Evolutionary conservation across 495 filamentous ascomycete species (phyloP).

Genomic region (Pseudomonodictys pantanalensis): DNA sequence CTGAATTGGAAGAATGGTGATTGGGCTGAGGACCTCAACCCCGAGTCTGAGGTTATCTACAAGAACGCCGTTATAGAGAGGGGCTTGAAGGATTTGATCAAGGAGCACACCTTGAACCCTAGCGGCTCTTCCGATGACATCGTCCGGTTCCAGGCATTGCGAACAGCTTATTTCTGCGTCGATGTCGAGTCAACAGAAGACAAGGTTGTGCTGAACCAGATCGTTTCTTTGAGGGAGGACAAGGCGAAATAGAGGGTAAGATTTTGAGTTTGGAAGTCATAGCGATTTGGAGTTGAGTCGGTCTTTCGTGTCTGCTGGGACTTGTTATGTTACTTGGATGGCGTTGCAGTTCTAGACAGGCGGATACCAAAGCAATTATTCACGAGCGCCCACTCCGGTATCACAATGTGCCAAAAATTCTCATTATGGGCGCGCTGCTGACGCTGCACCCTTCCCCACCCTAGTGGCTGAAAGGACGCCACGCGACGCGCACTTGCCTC

Average conservation of each 20-base stretch:
- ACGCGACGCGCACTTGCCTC: too few relatives aligned
- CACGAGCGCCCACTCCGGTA: too few relatives aligned
- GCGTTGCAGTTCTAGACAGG: too few relatives aligned
- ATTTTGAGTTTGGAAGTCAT: not conserved
- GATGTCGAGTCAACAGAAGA: conserved; percentile 75
- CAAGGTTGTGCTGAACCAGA: conserved; percentile 82
- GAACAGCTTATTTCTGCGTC: conserved; percentile 82
- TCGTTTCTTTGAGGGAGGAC: conserved; percentile 91
- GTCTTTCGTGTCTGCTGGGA: too few relatives aligned
- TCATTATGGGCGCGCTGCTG: too few relatives aligned
- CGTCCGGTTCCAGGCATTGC: conserved; percentile 88
- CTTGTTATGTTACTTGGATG: too few relatives aligned
- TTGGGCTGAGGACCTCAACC: conserved; percentile 81
- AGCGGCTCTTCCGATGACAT: conserved; percentile 58
- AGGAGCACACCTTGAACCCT: conserved; percentile 59
- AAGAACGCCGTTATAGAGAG: conserved; percentile 76
- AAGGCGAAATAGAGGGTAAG: conserved; percentile 27
- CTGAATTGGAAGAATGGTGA: conserved; percentile 63
- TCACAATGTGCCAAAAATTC: too few relatives aligned
- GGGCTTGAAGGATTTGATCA: conserved; percentile 75
- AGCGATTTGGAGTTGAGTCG: not conserved
- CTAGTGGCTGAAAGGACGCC: too few relatives aligned
- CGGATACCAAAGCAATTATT: too few relatives aligned
- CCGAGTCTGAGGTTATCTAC: conserved; percentile 75
- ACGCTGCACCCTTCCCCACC: too few relatives aligned